Evolutionary conservation across 257 asterid species (phyloP).

Genomic region (Asclepias syriaca): DNA sequence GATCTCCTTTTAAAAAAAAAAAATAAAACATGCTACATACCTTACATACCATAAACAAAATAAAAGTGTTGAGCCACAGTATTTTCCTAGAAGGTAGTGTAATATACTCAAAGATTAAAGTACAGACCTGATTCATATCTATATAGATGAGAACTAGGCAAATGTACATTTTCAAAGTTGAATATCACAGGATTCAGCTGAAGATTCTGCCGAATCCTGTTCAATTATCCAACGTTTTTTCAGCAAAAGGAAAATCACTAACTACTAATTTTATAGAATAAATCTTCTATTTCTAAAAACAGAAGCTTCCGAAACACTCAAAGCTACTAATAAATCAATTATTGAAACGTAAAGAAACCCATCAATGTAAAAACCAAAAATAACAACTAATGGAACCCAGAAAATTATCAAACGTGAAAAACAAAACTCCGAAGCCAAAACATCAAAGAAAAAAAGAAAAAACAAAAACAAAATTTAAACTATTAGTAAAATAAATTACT

Average conservation of each 20-base stretch:
- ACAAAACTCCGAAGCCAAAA: neutral
- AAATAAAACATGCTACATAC: too few species aligned
- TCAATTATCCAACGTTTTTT: neutral
- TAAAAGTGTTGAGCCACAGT: too few species aligned
- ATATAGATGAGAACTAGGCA: too few species aligned
- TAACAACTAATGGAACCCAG: neutral
- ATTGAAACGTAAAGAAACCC: constrained; percentile 2
- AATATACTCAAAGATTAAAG: too few species aligned
- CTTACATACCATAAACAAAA: too few species aligned
- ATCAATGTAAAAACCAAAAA: neutral
- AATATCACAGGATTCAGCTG: too few species aligned
- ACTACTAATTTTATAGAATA: neutral
- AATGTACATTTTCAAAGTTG: too few species aligned
- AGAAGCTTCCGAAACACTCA: neutral
- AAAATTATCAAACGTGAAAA: neutral
- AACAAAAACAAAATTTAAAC: neutral
- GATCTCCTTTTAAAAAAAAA: too few species aligned
- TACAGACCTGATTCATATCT: too few species aligned
- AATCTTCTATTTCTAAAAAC: neutral
- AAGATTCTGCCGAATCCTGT: neutral
- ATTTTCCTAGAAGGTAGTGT: too few species aligned
- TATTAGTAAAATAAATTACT: too few species aligned
- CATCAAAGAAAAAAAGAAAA: too few species aligned
- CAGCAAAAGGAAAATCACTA: neutral
- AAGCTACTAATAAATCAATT: neutral